Evolutionary conservation across 257 asterid species (phyloP).

Genomic region (Solanum arcanum): DNA sequence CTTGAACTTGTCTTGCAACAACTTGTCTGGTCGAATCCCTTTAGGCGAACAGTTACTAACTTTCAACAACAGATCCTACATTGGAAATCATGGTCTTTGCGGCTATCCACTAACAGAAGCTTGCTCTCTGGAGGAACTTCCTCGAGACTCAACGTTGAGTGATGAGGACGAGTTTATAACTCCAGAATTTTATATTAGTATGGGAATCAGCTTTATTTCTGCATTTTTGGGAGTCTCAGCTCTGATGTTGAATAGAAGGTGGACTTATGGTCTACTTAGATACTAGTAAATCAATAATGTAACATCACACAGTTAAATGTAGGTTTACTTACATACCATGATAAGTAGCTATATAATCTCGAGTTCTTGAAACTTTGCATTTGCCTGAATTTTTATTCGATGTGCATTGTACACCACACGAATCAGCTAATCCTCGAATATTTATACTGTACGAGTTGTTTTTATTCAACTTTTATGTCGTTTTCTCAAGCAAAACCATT

Average conservation of each 20-base stretch:
- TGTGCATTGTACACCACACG: background rate
- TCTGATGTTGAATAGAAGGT: background rate
- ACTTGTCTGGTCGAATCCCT: constrained; percentile 17
- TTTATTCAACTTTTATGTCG: background rate
- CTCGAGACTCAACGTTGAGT: background rate
- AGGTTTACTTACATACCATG: background rate
- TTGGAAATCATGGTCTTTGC: constrained; percentile 1
- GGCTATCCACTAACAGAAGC: constrained; percentile 1
- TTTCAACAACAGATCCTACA: background rate
- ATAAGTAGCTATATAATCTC: background rate
- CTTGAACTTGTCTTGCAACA: constrained; percentile 23
- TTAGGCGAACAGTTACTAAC: background rate
- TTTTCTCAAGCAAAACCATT: background rate
- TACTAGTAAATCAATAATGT: background rate
- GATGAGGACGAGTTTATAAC: background rate
- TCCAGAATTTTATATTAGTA: background rate
- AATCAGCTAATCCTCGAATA: background rate
- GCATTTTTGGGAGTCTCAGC: background rate
- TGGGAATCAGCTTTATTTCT: background rate
- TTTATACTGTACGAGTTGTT: background rate
- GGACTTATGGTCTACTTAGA: background rate
- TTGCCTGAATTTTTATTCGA: background rate
- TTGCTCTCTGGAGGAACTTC: background rate
- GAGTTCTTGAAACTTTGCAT: background rate
- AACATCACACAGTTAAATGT: background rate